These are phyloP conservation scores for Sugiyamaella japonica DNA, from an alignment of 1,139 yeast genomes.

Conservation along the genomic window DNA sequence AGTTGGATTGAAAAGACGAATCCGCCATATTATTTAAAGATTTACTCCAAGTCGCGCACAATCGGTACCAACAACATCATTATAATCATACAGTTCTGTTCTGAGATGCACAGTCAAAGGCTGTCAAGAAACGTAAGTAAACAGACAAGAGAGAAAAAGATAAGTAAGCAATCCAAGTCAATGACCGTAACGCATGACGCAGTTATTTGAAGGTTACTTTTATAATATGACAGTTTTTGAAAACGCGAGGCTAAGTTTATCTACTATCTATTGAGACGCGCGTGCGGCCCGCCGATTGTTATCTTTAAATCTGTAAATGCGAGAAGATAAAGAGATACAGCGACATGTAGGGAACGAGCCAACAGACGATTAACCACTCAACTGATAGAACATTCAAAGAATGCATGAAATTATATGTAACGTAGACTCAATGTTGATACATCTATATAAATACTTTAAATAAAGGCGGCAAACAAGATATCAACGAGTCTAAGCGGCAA, in stretches of 20 bases:
- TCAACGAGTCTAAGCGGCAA: neutral
- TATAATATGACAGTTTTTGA: neutral
- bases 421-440: too few relatives aligned
- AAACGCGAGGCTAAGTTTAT: constrained; percentile 1
- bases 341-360: too few relatives aligned
- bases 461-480: too few relatives aligned
- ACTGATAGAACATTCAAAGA: neutral
- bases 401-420: too few relatives aligned
- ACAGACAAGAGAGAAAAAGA: too few relatives aligned
- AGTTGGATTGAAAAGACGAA: constrained; percentile 5
- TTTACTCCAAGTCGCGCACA: neutral
- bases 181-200: too few relatives aligned
- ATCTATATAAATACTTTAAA: too few relatives aligned
- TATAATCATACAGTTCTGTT: neutral
- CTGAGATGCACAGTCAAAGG: neutral
- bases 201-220: too few relatives aligned
- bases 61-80: neutral
- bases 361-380: neutral
- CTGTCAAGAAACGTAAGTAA: neutral
- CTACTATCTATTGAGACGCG: neutral
- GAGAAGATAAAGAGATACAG: neutral
- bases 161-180: too few relatives aligned
- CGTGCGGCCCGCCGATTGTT: neutral
- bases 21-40: constrained; percentile 2
- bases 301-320: neutral